Evolutionary conservation across 371 early-diverging fungal genomes (phyloP).

Genomic region (Syncephalastrum racemosum): DNA sequence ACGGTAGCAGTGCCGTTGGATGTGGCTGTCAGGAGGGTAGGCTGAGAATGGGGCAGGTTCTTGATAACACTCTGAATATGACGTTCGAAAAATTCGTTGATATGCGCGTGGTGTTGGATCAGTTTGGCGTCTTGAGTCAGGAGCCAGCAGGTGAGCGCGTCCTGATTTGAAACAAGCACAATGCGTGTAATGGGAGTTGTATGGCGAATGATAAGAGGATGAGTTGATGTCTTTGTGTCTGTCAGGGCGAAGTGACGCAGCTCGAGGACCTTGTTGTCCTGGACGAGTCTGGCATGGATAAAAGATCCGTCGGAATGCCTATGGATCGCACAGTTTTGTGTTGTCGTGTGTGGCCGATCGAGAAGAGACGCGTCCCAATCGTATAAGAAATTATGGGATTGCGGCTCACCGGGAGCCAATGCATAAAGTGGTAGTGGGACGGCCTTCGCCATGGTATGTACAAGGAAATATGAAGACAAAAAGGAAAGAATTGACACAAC

Average conservation of each 20-base stretch:
- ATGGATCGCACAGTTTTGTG: too few relatives aligned
- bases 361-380: too few relatives aligned
- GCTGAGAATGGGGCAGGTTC: too few relatives aligned
- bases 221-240: neutral
- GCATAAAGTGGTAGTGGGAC: too few relatives aligned
- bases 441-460: too few relatives aligned
- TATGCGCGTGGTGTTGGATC: conserved; percentile 7
- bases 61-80: too few relatives aligned
- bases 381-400: too few relatives aligned
- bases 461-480: too few relatives aligned
- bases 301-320: neutral
- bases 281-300: conserved; percentile 8
- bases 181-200: conserved; percentile 5
- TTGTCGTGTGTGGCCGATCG: too few relatives aligned
- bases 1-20: conserved; percentile 10
- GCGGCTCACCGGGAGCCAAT: too few relatives aligned
- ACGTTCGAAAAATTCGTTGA: too few relatives aligned
- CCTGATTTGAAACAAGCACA: conserved; percentile 6
- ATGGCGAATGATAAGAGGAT: conserved; percentile 7
- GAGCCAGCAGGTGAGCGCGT: conserved; percentile 10
- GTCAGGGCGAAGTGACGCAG: conserved; percentile 7
- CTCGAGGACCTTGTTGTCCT: conserved; percentile 7
- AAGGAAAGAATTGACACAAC: too few relatives aligned
- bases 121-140: conserved; percentile 6
- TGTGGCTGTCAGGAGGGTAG: neutral